Evolutionary conservation across 768 basidiomycete genomes (phyloP).

Genomic region (Leccinum arenicola): DNA sequence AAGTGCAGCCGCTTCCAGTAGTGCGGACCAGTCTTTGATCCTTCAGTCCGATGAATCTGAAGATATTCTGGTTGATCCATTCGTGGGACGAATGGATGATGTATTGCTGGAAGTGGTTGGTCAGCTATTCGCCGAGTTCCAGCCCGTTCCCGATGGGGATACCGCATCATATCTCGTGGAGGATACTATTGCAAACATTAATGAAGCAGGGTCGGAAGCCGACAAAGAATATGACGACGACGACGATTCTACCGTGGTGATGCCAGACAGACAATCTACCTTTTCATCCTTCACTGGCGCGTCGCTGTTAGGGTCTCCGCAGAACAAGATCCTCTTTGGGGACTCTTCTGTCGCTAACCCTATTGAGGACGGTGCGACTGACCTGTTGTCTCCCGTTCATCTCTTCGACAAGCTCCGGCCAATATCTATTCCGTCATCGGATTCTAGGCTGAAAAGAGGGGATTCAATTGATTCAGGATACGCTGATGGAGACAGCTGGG

Average conservation of each 20-base stretch:
- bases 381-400: conserved; percentile 61
- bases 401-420: conserved; percentile 47
- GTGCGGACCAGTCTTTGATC: background rate
- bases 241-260: conserved; percentile 9
- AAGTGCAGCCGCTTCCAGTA: background rate
- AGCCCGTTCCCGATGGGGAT: background rate
- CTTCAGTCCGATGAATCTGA: conserved; percentile 6
- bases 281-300: conserved; percentile 20
- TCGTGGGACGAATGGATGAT: background rate
- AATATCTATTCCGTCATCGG: conserved; percentile 25
- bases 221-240: conserved; percentile 4
- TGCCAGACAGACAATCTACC: conserved; percentile 22
- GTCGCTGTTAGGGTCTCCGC: conserved; percentile 27
- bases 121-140: background rate
- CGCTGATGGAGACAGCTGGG: conserved; percentile 43
- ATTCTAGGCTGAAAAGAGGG: conserved; percentile 26
- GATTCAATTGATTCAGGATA: conserved; percentile 61
- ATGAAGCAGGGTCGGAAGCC: conserved; percentile 1
- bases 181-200: background rate
- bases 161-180: conserved; percentile 12
- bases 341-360: background rate
- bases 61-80: conserved; percentile 3
- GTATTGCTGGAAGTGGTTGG: background rate
- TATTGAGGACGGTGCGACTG: background rate
- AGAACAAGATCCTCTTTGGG: conserved; percentile 1